Evolutionary conservation across 805 yeast species (phyloP).

Genomic region (Wickerhamiella nectarea): DNA sequence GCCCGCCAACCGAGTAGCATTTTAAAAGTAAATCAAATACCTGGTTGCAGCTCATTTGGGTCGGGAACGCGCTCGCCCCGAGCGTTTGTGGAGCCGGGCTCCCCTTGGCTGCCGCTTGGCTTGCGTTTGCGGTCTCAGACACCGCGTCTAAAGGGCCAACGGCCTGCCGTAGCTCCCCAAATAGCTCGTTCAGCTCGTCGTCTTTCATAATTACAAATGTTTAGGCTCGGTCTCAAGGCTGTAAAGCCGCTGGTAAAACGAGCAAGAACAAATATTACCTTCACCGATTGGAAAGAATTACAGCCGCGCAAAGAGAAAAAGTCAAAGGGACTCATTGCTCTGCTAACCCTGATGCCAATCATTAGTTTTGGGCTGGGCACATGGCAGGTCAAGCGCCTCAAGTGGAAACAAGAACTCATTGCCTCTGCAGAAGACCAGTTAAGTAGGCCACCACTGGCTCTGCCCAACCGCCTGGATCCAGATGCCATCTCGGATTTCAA

Average conservation of each 20-base stretch:
- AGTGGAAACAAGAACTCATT: constrained; percentile 79
- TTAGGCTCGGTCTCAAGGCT: not conserved
- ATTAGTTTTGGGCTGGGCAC: constrained; percentile 75
- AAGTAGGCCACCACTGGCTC: constrained; percentile 53
- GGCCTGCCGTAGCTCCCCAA: constrained; percentile 17
- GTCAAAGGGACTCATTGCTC: constrained; percentile 33
- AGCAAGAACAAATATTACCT: not conserved
- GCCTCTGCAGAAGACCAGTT: constrained; percentile 72
- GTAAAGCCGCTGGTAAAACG: not conserved
- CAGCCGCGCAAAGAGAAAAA: constrained; percentile 30
- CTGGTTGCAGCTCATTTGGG: constrained; percentile 58
- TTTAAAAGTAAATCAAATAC: constrained; percentile 76
- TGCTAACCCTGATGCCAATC: constrained; percentile 62
- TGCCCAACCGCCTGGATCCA: constrained; percentile 47
- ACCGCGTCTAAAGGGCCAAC: constrained; percentile 16
- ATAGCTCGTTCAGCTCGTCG: constrained; percentile 13
- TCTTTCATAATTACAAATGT: constrained; percentile 2
- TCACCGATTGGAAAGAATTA: constrained; percentile 73
- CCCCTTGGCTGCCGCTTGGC: too few relatives aligned
- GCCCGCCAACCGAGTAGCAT: constrained; percentile 88
- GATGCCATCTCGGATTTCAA: constrained; percentile 61
- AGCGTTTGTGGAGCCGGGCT: not conserved
- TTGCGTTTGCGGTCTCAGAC: too few relatives aligned
- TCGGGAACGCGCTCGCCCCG: constrained; percentile 22
- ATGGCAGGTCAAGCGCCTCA: constrained; percentile 79